These are phyloP conservation scores for Cucurbitaria berberidis DNA, from an alignment of 2,329 filamentous ascomycete genomes.

Conservation along the genomic window DNA sequence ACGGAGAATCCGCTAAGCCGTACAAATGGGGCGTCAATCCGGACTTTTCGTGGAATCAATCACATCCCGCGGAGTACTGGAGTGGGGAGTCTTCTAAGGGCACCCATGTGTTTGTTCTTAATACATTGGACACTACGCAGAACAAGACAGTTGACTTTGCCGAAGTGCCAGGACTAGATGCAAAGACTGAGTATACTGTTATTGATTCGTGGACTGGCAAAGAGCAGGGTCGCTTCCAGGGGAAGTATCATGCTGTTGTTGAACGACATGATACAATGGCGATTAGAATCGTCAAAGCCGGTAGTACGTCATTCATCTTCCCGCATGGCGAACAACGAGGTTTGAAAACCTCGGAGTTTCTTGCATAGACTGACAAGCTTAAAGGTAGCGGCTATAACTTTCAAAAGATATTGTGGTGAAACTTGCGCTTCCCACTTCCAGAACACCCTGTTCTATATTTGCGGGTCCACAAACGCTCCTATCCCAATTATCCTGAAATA, in stretches of 20 bases:
- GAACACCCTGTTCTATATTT: no score
- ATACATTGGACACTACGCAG: conserved; percentile 21
- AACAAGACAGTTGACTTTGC: conserved; percentile 22
- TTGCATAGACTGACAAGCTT: not conserved
- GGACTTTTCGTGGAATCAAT: conserved; percentile 57
- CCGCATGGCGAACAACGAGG: not conserved
- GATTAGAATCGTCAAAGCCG: conserved; percentile 2
- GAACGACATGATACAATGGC: conserved; percentile 23
- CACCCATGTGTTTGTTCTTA: conserved; percentile 35
- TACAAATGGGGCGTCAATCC: conserved; percentile 59
- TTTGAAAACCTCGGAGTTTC: not conserved
- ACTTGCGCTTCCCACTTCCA: no score
- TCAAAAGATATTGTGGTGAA: no score
- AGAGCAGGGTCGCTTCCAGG: conserved; percentile 14
- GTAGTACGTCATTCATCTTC: not conserved
- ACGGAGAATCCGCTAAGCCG: conserved; percentile 48
- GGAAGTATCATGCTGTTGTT: conserved; percentile 13
- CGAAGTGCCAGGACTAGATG: conserved; percentile 29
- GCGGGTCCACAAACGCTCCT: no score
- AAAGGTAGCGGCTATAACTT: no score
- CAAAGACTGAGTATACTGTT: conserved; percentile 16
- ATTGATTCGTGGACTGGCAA: conserved; percentile 30
- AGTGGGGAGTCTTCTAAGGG: conserved; percentile 29
- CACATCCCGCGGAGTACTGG: conserved; percentile 39
- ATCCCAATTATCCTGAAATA: no score